Evolutionary conservation across 2,329 filamentous ascomycete genomes (phyloP), one percentile per base, ranked within the genome.

Genomic region (Fusarium tricinctum): DNA sequence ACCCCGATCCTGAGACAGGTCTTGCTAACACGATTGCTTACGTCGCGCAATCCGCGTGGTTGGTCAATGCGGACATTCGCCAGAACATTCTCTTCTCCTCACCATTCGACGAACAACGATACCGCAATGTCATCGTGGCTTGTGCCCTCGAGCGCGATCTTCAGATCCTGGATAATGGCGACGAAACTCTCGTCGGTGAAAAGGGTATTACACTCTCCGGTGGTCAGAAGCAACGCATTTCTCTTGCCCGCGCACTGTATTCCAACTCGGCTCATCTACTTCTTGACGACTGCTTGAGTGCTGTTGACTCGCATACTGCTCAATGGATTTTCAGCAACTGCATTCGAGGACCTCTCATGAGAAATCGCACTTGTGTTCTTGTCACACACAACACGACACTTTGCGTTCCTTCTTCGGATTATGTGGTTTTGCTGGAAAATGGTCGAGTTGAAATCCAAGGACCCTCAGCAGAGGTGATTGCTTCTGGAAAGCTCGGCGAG

Each of bases 291-390:
- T 97, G 97, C 68, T 85, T 99, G 43, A 97, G 94, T 76, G 96
- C 96, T 28, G 96, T 99, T 33, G 96, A 99, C 78, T 97, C 96
- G 5, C 96, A 99, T 74, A 98, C 96, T 0, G 94, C 94, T 3
- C 97, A 97, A 78, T 97, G 97, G 91, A 98, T 99, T 70, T 98
- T 98, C 81, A 92, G 91, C 76, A 92, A 97, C 79, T 97, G 94
- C 62, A 90, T 99, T 68, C 90, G 90, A 72, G 96, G 96, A 3
- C 92, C 93, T 8, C 81, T 99, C 51, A 98, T 99, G 96, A 82
- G 86, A 59, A 86, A 90, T 75, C 89, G 96, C 42, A 98, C 96
- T 28, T 98, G 96, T 78, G 93, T 99, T 54, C 85, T 99, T 43
- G 95, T 99, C 35, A 97, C 96, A 0, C 96, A 99, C 82, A 99